Conservation (phyloP, 2,329 filamentous ascomycete species). For the Seiridium unicorne region DNA sequence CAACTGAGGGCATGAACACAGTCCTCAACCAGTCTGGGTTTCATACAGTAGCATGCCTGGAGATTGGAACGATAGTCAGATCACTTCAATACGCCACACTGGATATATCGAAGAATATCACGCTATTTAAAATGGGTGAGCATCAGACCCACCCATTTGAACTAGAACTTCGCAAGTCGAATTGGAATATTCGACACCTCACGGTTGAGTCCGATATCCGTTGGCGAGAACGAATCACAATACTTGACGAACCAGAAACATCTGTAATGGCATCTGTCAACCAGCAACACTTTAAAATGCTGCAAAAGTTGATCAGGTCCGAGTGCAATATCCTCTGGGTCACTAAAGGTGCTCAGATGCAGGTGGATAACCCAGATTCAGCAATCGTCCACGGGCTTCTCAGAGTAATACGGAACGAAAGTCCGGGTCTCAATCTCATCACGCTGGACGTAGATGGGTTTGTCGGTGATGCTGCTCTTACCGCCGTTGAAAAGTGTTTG, state of each 20-base stretch:
- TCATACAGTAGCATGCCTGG: background rate
- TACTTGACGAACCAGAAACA: conserved; percentile 10
- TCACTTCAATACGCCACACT: conserved; percentile 11
- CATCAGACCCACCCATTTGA: background rate
- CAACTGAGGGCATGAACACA: background rate
- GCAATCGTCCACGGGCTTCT: conserved; percentile 20
- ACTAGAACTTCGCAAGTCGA: background rate
- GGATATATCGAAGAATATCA: background rate
- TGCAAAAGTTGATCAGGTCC: background rate
- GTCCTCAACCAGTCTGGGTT: background rate
- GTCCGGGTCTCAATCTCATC: conserved; percentile 7
- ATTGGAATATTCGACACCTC: background rate
- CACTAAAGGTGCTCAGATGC: conserved; percentile 18
- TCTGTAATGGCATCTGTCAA: conserved; percentile 8
- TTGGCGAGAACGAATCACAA: background rate
- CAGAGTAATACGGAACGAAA: conserved; percentile 19
- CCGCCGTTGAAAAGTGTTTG: background rate
- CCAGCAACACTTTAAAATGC: conserved; percentile 4
- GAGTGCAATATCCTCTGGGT: conserved; percentile 23
- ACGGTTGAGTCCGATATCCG: background rate
- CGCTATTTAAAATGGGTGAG: background rate
- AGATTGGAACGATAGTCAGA: conserved; percentile 14
- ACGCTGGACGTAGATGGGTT: conserved; percentile 8
- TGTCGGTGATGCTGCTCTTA: background rate
- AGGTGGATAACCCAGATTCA: conserved; percentile 18